Evolutionary conservation across 2,329 filamentous ascomycete genomes (phyloP).

Genomic region (Fusarium foetens): DNA sequence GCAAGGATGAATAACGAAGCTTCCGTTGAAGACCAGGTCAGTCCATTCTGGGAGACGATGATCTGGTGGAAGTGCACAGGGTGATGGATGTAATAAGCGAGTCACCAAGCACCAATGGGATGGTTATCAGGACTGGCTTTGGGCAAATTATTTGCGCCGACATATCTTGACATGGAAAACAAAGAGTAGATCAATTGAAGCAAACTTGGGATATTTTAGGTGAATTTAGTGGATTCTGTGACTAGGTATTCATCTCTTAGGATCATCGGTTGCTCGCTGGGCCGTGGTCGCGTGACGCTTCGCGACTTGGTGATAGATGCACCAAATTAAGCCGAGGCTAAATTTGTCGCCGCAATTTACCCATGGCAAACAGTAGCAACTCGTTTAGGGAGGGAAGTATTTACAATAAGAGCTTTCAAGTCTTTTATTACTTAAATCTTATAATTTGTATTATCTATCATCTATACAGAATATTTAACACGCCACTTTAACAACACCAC

Average conservation of each 20-base stretch:
- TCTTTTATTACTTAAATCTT: rapidly evolving
- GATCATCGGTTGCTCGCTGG: rapidly evolving
- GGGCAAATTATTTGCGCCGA: too few species aligned
- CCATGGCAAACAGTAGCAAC: neutral
- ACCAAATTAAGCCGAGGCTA: neutral
- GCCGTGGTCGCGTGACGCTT: neutral
- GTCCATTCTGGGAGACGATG: neutral
- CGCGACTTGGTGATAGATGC: neutral
- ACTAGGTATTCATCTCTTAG: rapidly evolving
- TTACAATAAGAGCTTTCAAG: too few species aligned
- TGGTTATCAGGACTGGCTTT: too few species aligned
- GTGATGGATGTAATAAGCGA: neutral
- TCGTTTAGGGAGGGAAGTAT: rapidly evolving
- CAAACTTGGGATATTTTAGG: neutral
- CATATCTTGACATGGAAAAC: neutral
- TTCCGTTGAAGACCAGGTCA: rapidly evolving
- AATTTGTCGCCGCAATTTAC: neutral
- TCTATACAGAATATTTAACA: rapidly evolving
- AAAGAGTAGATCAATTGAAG: rapidly evolving
- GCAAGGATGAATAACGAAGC: neutral
- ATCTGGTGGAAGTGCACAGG: neutral
- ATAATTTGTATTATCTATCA: rapidly evolving
- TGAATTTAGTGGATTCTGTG: rapidly evolving
- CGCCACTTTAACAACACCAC: rapidly evolving
- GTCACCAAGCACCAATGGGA: too few species aligned